Evolutionary conservation across 2,329 filamentous ascomycete genomes (phyloP).

Genomic region (Pseudogymnoascus sp.): DNA sequence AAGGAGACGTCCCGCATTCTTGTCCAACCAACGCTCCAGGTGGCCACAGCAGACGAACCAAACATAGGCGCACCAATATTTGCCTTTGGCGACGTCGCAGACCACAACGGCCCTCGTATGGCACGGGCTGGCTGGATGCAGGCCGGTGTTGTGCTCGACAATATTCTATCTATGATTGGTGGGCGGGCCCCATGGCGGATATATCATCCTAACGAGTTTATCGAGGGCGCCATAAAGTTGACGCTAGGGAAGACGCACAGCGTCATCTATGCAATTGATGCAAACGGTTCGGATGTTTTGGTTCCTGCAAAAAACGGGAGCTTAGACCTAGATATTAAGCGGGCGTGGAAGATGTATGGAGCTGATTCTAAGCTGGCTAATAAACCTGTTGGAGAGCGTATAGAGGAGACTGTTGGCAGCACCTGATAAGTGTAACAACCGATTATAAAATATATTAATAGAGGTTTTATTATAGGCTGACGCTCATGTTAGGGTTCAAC

Average conservation of each 20-base stretch:
- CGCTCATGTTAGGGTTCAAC: too few relatives aligned
- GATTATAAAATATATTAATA: not conserved
- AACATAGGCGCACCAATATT: slow-evolving; percentile 35
- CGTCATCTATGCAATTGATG: not conserved
- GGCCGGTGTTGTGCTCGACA: slow-evolving; percentile 36
- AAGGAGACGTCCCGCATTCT: slow-evolving; percentile 26
- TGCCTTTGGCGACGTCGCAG: slow-evolving; percentile 46
- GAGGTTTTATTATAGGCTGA: too few relatives aligned
- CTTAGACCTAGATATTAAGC: slow-evolving; percentile 15
- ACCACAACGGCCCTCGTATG: slow-evolving; percentile 35
- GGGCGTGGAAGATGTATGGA: slow-evolving; percentile 17
- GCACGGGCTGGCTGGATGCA: slow-evolving; percentile 39
- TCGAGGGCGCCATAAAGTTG: slow-evolving; percentile 33
- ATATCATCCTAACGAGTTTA: slow-evolving; percentile 27
- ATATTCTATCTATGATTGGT: slow-evolving; percentile 38
- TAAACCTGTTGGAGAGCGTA: not conserved
- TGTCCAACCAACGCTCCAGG: slow-evolving; percentile 40
- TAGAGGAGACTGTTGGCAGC: not conserved
- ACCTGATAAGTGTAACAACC: too few relatives aligned
- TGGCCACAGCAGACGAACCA: slow-evolving; percentile 25
- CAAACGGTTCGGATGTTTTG: not conserved
- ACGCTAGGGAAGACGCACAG: slow-evolving; percentile 29
- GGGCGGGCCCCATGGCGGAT: slow-evolving; percentile 19
- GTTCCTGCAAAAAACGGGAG: not conserved
- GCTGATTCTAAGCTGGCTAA: slow-evolving; percentile 7